Conservation (phyloP, 2,329 filamentous ascomycete species). For the Cladosporium sp. region DNA sequence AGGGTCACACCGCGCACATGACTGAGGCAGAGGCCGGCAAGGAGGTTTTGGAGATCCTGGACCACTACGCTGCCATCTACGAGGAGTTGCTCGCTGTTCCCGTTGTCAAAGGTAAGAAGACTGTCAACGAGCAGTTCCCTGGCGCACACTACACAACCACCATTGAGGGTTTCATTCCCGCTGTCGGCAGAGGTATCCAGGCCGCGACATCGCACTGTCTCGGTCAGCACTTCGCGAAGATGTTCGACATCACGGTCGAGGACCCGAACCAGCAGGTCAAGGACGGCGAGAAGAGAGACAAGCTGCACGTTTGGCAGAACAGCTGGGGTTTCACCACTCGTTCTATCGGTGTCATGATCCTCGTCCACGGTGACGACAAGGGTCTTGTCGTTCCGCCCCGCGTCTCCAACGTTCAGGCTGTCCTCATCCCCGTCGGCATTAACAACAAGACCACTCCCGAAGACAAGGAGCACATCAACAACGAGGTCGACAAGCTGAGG, state of each 20-base stretch:
- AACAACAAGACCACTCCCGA: constrained; percentile 80
- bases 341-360: constrained; percentile 97
- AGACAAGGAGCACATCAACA: constrained; percentile 68
- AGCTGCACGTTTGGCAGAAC: constrained; percentile 24
- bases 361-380: constrained; percentile 95
- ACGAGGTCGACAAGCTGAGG: constrained; percentile 66
- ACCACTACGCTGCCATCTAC: constrained; percentile 87
- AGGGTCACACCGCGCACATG: constrained; percentile 88
- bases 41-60: constrained; percentile 88
- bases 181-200: constrained; percentile 93
- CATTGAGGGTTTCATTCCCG: constrained; percentile 92
- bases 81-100: constrained; percentile 90
- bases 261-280: constrained; percentile 64
- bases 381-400: constrained; percentile 89
- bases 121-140: constrained; percentile 96
- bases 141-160: constrained; percentile 96
- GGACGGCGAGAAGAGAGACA: constrained; percentile 64
- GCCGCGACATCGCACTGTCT: constrained; percentile 90
- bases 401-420: constrained; percentile 76
- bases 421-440: constrained; percentile 88
- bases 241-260: constrained; percentile 97
- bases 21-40: constrained; percentile 73
- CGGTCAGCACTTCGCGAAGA: constrained; percentile 97
- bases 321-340: constrained; percentile 55
- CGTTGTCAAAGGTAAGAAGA: constrained; percentile 89